These are phyloP conservation scores for Cyclotella baltica DNA, from an alignment of 108 stramenopile species.

Conservation along the genomic window DNA sequence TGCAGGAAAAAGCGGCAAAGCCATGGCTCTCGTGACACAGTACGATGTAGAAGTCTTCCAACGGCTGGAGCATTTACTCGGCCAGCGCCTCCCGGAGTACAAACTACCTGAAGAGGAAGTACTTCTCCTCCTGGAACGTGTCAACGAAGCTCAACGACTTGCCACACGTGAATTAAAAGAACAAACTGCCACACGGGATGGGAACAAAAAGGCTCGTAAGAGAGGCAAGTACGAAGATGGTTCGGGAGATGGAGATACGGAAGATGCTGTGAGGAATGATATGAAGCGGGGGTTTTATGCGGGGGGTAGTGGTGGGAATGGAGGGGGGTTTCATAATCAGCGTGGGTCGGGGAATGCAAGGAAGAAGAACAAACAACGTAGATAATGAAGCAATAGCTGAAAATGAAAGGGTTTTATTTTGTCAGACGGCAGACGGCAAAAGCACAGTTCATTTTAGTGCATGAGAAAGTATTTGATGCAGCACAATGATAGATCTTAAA, in stretches of 20 bases:
- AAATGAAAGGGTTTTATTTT: neutral
- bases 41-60: constrained; percentile 99
- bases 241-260: constrained; percentile 67
- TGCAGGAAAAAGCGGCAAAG: constrained; percentile 95
- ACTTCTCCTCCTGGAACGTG: constrained; percentile 93
- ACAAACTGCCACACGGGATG: constrained; percentile 65
- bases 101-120: constrained; percentile 90
- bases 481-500: no score
- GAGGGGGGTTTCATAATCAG: constrained; percentile 57
- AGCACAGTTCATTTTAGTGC: neutral
- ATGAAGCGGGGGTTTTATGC: constrained; percentile 71
- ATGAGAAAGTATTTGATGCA: neutral
- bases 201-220: constrained; percentile 56
- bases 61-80: constrained; percentile 91
- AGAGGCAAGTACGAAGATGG: constrained; percentile 51
- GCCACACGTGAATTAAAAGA: constrained; percentile 91
- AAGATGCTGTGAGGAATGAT: constrained; percentile 59
- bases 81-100: constrained; percentile 87
- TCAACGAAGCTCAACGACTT: constrained; percentile 95
- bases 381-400: no score
- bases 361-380: constrained; percentile 46
- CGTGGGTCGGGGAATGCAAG: constrained; percentile 28
- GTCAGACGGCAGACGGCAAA: neutral
- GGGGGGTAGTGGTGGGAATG: constrained; percentile 69
- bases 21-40: constrained; percentile 98